Conservation (phyloP, 148 eudicot genomes). For the Bassia scoparia region DNA sequence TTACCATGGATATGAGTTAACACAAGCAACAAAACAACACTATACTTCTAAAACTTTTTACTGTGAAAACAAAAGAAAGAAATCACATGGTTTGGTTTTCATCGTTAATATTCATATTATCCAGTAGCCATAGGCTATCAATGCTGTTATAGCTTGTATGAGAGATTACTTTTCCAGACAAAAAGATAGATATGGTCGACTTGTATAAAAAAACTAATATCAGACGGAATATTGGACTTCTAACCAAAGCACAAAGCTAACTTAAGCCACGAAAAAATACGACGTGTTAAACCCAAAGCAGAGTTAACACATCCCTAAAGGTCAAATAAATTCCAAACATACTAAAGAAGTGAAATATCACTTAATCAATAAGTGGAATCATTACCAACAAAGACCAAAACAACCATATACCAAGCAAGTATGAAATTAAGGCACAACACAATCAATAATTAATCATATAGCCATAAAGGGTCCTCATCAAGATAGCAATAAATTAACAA, state of each 20-base stretch:
- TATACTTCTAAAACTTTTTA: too few relatives aligned
- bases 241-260: too few relatives aligned
- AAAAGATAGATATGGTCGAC: too few relatives aligned
- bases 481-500: conserved; percentile 8
- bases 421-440: neutral
- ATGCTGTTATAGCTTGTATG: too few relatives aligned
- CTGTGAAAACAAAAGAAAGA: too few relatives aligned
- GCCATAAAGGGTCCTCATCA: neutral
- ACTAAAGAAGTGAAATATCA: neutral
- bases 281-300: neutral
- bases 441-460: neutral
- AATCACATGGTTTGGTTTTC: too few relatives aligned
- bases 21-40: neutral
- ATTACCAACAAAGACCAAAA: neutral
- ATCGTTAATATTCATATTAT: too few relatives aligned
- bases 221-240: too few relatives aligned
- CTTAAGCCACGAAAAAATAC: too few relatives aligned
- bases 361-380: neutral
- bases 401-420: neutral
- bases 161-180: too few relatives aligned
- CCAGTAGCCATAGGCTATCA: too few relatives aligned
- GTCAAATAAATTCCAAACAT: neutral
- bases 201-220: too few relatives aligned
- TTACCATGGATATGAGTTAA: neutral
- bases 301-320: neutral